A percentile compares a stretch with the other conserved stretches of the same genome.
phyloP scores from a whole-genome alignment of 192 early-diverging fungal species.

The Borealophlyctis nickersoniae region DNA sequence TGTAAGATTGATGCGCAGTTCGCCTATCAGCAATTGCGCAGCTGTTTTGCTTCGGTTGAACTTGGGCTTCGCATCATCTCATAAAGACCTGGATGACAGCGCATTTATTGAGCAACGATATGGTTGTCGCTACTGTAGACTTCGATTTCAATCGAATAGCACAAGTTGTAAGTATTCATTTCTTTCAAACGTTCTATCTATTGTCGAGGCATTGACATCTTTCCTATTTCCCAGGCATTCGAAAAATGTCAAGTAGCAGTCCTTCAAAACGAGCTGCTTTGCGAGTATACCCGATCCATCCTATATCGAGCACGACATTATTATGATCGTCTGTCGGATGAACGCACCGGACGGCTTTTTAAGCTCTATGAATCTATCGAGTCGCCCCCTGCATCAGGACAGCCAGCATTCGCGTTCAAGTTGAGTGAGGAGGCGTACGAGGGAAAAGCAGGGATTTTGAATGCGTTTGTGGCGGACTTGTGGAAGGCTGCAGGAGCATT shows the following conservation, averaged over 20 bases:
- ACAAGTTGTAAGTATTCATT: conserved; percentile 29
- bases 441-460: conserved; percentile 39
- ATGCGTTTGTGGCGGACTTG: conserved; percentile 47
- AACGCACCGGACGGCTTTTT: conserved; percentile 50
- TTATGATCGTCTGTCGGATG: conserved; percentile 45
- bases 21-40: not conserved
- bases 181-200: too few relatives aligned
- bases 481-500: conserved; percentile 33
- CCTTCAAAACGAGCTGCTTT: conserved; percentile 44
- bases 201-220: too few relatives aligned
- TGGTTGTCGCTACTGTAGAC: conserved; percentile 40
- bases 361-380: conserved; percentile 40
- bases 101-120: conserved; percentile 40
- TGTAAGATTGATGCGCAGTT: conserved; percentile 10
- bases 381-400: conserved; percentile 31
- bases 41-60: conserved; percentile 13
- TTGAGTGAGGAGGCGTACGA: conserved; percentile 48
- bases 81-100: too few relatives aligned
- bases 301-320: conserved; percentile 33
- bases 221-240: too few relatives aligned
- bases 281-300: conserved; percentile 39
- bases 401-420: conserved; percentile 36
- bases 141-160: conserved; percentile 49
- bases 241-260: conserved; percentile 45
- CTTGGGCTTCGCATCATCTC: not conserved